These are phyloP conservation scores for Solanum pennellii DNA, from an alignment of 257 asterid genomes.

Conservation along the genomic window DNA sequence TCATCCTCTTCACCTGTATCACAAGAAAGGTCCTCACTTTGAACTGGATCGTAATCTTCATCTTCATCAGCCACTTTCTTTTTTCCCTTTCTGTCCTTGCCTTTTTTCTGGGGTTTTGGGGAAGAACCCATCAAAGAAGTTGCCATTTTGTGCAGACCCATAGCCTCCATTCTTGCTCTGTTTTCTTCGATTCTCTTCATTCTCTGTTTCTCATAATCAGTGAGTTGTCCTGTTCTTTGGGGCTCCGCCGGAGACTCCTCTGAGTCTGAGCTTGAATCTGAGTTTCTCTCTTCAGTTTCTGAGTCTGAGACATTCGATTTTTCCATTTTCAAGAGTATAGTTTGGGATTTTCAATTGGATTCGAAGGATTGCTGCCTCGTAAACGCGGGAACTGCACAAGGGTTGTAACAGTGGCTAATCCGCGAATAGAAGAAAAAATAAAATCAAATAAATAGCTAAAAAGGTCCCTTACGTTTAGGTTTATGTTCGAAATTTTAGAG, in stretches of 20 bases:
- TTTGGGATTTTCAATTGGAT: neutral
- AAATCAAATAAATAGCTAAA: neutral
- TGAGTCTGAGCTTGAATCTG: constrained; percentile 15
- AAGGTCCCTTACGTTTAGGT: neutral
- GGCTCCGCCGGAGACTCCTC: constrained; percentile 24
- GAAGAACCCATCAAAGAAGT: constrained; percentile 34
- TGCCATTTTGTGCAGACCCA: constrained; percentile 74
- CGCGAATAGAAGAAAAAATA: neutral
- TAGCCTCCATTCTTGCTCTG: constrained; percentile 65
- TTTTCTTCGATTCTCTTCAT: constrained; percentile 78
- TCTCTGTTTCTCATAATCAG: constrained; percentile 65
- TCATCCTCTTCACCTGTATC: constrained; percentile 41
- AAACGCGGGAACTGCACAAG: neutral
- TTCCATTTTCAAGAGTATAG: constrained; percentile 10
- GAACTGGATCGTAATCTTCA: constrained; percentile 66
- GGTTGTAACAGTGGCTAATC: neutral
- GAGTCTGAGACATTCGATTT: constrained; percentile 21
- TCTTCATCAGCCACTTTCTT: constrained; percentile 47
- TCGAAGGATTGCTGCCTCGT: neutral
- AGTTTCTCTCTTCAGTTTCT: constrained; percentile 21
- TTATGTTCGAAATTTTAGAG: too few relatives aligned
- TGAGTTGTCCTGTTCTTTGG: constrained; percentile 16
- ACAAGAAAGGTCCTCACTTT: constrained; percentile 31
- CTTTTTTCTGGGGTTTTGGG: constrained; percentile 24
- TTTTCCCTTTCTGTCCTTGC: constrained; percentile 43